Base-by-base conservation (phyloP, 2,329 filamentous ascomycete genomes). In the Fusarium oxysporum region DNA sequence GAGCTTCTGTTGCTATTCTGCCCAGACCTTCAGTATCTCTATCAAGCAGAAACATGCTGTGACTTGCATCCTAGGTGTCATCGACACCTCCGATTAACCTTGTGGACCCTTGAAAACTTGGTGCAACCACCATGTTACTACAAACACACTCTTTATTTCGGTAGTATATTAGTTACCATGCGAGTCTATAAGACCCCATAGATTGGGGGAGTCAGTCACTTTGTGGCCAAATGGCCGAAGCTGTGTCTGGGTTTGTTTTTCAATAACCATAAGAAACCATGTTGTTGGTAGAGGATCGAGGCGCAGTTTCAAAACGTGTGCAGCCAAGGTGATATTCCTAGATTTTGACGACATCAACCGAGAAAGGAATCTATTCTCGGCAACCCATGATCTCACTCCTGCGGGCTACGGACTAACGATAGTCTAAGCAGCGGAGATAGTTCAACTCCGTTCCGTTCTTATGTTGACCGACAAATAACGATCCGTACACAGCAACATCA, bases 351-450 rank as follows among this genome's bases (percentile, higher is more conserved):
- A 59, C 43, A 45, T 33, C n/a, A 35, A 35, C 33, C 32, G 45
- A 33, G 44, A 38, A 28, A 30, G 40, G 45, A 33, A 72, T 72
- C 70, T 76, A 76, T 75, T 76, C 74, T 74, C 47, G 61, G 72
- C 32, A 54, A 38, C 63, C 62, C 69, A 73, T 73, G 50, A 68
- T 73, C 62, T 48, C 38, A 60, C 57, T 33, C 66, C 43, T 50
- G 63, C 55, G 6, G 53, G 38, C 30, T 33, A 28, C 33, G 23
- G 51, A 40, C 38, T 28, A 50, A 32, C 21, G 21, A n/a, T 17
- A 28, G 45, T 47, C 28, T 45, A 56, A 32, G 40, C 30, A 45
- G 30, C 23, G 45, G 57, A 54, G 54, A 57, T 12, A 30, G 54
- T 37, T 57, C 54, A 19, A 48, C 40, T 35, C 54, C 54, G 32